Percentiles rank a stretch among this genome's conserved stretches.
phyloP scores from a whole-genome alignment of 176 grass and related monocot genomes.

The Triticum aestivum region IWGSC_CS_RefSeq_v2.1 NC_057810.1:504001747-504002246 shows the following conservation, averaged over 20 bases:
- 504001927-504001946: background rate
- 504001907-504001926: slow-evolving; percentile 17
- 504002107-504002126: background rate
- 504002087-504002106: background rate
- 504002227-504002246: background rate
- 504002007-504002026: slow-evolving; percentile 29
- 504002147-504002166: slow-evolving; percentile 20
- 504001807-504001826: slow-evolving; percentile 94
- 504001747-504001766: slow-evolving; percentile 71
- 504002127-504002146: background rate
- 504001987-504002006: slow-evolving; percentile 3
- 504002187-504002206: background rate
- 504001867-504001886: slow-evolving; percentile 43
- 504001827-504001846: slow-evolving; percentile 74
- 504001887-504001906: background rate
- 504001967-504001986: background rate
- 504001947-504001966: background rate
- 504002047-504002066: background rate
- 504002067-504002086: background rate
- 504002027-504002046: slow-evolving; percentile 1
- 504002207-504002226: background rate
- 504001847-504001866: slow-evolving; percentile 70
- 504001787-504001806: slow-evolving; percentile 97
- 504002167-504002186: background rate
- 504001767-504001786: slow-evolving; percentile 98